phyloP scores from a whole-genome alignment of 2,329 filamentous ascomycete species.

The Hymenoscyphus albidus region DNA sequence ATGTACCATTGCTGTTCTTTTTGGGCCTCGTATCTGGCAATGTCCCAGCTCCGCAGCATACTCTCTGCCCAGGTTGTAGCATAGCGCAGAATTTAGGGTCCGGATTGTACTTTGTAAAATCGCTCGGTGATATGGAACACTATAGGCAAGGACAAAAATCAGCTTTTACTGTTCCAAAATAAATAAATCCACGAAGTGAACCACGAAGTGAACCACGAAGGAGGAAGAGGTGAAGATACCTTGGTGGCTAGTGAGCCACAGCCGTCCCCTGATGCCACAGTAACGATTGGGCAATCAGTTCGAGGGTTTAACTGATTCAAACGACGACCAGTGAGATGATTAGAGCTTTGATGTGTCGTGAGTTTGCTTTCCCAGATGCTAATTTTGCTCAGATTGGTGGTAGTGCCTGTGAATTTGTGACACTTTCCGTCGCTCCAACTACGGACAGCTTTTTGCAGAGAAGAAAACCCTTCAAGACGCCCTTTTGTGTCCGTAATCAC shows the following conservation, averaged over 20 bases:
- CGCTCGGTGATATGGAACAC: constrained; percentile 4
- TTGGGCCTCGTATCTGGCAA: constrained; percentile 35
- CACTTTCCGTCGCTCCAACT: background rate
- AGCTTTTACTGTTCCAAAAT: too few species aligned
- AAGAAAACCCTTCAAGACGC: background rate
- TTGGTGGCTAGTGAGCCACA: background rate
- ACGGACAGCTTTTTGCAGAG: background rate
- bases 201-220: background rate
- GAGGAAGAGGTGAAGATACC: background rate
- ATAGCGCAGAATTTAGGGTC: constrained; percentile 28
- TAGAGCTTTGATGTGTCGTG: background rate
- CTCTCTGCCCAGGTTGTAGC: constrained; percentile 29
- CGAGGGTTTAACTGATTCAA: background rate
- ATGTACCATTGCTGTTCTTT: constrained; percentile 36
- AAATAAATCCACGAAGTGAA: background rate
- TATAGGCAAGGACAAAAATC: background rate
- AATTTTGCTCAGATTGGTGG: background rate
- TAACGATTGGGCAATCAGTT: background rate
- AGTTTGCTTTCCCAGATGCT: background rate
- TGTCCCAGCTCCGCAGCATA: constrained; percentile 35
- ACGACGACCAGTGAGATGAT: background rate
- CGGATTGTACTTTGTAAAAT: constrained; percentile 38
- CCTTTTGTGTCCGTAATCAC: background rate
- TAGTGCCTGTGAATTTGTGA: background rate
- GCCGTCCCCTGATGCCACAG: background rate